Conservation (phyloP, 768 basidiomycete genomes). For the Hortiboletus campestris region DNA sequence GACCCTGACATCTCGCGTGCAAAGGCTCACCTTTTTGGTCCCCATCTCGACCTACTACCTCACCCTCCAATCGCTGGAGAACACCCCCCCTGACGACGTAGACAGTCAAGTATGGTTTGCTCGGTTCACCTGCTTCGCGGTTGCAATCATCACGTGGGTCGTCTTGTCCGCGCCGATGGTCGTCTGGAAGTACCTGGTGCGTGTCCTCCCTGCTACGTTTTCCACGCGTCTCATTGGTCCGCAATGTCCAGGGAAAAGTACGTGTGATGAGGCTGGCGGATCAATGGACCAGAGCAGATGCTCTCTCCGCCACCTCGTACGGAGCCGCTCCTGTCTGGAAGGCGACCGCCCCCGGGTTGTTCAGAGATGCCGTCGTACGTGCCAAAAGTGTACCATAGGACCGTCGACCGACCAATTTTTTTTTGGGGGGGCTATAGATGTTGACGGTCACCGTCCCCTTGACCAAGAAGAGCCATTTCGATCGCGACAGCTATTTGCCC, state of each 20-base stretch:
- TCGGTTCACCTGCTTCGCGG: constrained; percentile 35
- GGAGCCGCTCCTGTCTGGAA: constrained; percentile 39
- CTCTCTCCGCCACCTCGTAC: constrained; percentile 23
- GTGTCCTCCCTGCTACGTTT: constrained; percentile 14
- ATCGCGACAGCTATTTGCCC: constrained; percentile 43
- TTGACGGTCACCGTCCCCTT: constrained; percentile 40
- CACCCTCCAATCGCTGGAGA: constrained; percentile 22
- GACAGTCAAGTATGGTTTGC: constrained; percentile 33
- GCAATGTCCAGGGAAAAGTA: constrained; percentile 38
- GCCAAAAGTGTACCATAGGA: not conserved
- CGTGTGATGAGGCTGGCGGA: constrained; percentile 38
- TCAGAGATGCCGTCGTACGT: constrained; percentile 38
- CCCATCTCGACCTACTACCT: constrained; percentile 40
- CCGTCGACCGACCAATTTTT: not conserved
- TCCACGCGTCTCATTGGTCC: not conserved
- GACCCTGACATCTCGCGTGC: not conserved
- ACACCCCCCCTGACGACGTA: not conserved
- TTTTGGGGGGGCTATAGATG: constrained; percentile 32
- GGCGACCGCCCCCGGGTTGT: constrained; percentile 40
- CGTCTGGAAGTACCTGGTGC: constrained; percentile 46
- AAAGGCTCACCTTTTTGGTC: constrained; percentile 38
- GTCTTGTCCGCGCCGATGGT: constrained; percentile 42
- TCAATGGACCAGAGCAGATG: constrained; percentile 42
- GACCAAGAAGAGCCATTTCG: constrained; percentile 34
- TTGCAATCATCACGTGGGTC: constrained; percentile 38